A percentile compares a stretch with the other conserved stretches of the same genome.
phyloP scores from a whole-genome alignment of 768 basidiomycete species.

The Hygrocybe punicea region DNA sequence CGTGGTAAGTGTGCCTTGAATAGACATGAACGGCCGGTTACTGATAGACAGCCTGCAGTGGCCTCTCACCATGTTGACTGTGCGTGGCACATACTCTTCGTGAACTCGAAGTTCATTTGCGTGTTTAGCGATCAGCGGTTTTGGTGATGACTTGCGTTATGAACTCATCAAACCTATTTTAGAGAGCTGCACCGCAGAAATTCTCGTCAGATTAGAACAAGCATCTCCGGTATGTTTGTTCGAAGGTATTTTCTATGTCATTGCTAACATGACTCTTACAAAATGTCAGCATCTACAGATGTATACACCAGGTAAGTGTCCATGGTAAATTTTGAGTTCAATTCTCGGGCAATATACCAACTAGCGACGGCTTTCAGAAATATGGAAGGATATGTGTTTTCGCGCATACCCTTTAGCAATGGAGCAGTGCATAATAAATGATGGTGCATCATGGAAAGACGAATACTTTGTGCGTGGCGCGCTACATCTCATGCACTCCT shows the following conservation, averaged over 20 bases:
- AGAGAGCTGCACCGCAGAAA: slow-evolving; percentile 67
- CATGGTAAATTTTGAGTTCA: background rate
- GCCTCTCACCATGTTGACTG: background rate
- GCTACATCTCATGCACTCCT: slow-evolving; percentile 2
- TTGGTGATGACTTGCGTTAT: slow-evolving; percentile 63
- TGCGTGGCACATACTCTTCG: background rate
- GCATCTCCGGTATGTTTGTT: slow-evolving; percentile 53
- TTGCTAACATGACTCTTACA: background rate
- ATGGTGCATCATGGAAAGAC: slow-evolving; percentile 64
- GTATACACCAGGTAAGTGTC: slow-evolving; percentile 51
- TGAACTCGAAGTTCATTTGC: background rate
- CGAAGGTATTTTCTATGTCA: background rate
- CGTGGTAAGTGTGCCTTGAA: background rate
- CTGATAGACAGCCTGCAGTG: background rate
- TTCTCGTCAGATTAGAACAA: slow-evolving; percentile 64
- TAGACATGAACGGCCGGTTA: too few relatives aligned
- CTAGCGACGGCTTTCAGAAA: slow-evolving; percentile 33
- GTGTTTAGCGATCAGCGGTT: slow-evolving; percentile 53
- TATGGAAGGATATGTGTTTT: slow-evolving; percentile 66
- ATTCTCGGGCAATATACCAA: background rate
- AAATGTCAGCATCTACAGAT: slow-evolving; percentile 46
- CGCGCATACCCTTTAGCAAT: slow-evolving; percentile 54
- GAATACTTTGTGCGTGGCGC: slow-evolving; percentile 58
- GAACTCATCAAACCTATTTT: slow-evolving; percentile 69
- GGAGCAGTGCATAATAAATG: slow-evolving; percentile 45